phyloP scores from a whole-genome alignment of 2,329 filamentous ascomycete species.

The Alternaria sp. region DNA sequence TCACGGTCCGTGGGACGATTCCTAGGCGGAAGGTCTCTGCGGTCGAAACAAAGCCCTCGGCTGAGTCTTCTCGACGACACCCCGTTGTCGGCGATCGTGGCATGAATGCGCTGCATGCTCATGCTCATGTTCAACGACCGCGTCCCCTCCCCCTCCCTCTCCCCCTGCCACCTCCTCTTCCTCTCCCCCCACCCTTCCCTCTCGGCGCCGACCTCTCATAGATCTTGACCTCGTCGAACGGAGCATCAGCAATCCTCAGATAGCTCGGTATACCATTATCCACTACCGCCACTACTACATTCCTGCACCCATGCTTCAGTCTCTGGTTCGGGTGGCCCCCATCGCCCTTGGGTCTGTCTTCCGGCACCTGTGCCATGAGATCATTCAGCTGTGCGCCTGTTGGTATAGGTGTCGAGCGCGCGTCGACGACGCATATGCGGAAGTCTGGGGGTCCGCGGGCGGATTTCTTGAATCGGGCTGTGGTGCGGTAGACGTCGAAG shows the following conservation, averaged over 20 bases:
- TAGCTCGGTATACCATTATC: conserved; percentile 92
- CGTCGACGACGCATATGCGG: conserved; percentile 80
- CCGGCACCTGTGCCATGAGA: conserved; percentile 76
- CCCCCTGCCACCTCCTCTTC: conserved; percentile 44
- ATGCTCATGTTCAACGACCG: not conserved
- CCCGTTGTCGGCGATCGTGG: not conserved
- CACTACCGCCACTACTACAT: conserved; percentile 84
- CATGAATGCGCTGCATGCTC: accelerated
- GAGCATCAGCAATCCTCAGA: conserved; percentile 77
- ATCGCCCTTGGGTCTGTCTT: conserved; percentile 65
- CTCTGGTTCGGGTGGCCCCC: conserved; percentile 70
- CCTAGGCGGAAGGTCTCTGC: not conserved
- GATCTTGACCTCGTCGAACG: conserved; percentile 74
- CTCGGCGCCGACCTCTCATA: conserved; percentile 58
- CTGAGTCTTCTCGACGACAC: accelerated
- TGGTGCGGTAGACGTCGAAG: conserved; percentile 83
- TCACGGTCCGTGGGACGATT: too few species aligned
- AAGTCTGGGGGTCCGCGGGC: conserved; percentile 81
- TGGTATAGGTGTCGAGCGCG: conserved; percentile 73
- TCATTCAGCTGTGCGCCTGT: conserved; percentile 73
- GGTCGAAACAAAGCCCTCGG: not conserved
- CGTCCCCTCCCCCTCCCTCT: conserved; percentile 27
- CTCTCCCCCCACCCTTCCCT: conserved; percentile 51
- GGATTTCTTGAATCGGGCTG: conserved; percentile 73
- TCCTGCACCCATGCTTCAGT: conserved; percentile 83